A percentile compares a stretch with the other conserved stretches of the same genome.
Evolutionary conservation across 768 basidiomycete species (phyloP).

Genomic region (Leccinum boreale): DNA sequence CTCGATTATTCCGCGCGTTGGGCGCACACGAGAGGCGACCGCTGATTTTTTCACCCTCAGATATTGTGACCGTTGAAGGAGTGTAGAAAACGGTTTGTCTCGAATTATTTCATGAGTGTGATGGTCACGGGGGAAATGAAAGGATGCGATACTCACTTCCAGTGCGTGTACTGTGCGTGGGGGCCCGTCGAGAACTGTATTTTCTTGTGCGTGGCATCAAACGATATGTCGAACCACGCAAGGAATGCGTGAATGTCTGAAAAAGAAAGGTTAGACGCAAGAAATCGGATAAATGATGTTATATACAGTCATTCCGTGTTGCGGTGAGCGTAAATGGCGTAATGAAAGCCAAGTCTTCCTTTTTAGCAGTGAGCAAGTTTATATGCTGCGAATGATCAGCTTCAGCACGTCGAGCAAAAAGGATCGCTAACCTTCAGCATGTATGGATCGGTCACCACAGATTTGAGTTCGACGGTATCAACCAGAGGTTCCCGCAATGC

Average conservation of each 20-base stretch:
- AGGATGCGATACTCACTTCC: slow-evolving; percentile 66
- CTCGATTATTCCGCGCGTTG: slow-evolving; percentile 90
- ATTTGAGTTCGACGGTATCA: slow-evolving; percentile 96
- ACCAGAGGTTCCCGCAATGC: slow-evolving; percentile 95
- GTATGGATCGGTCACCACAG: slow-evolving; percentile 92
- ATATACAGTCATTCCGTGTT: slow-evolving; percentile 89
- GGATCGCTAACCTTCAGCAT: slow-evolving; percentile 68
- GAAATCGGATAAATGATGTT: neutral
- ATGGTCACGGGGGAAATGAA: neutral
- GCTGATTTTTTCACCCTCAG: slow-evolving; percentile 65
- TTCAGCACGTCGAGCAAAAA: neutral
- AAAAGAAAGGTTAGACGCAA: slow-evolving; percentile 1
- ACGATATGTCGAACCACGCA: slow-evolving; percentile 97
- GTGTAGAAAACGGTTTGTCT: slow-evolving; percentile 99
- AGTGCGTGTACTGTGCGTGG: slow-evolving; percentile 93
- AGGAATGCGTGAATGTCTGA: slow-evolving; percentile 96
- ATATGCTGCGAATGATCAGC: slow-evolving; percentile 59
- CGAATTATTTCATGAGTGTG: slow-evolving; percentile 3
- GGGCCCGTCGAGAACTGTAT: slow-evolving; percentile 97
- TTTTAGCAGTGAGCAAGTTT: slow-evolving; percentile 85
- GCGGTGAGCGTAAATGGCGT: slow-evolving; percentile 76
- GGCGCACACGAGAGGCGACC: slow-evolving; percentile 80
- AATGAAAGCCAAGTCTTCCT: slow-evolving; percentile 90
- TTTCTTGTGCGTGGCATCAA: slow-evolving; percentile 94
- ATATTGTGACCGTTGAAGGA: slow-evolving; percentile 66